phyloP scores from a whole-genome alignment of 148 eudicot genomes.

The Persicaria tinctoria region DNA sequence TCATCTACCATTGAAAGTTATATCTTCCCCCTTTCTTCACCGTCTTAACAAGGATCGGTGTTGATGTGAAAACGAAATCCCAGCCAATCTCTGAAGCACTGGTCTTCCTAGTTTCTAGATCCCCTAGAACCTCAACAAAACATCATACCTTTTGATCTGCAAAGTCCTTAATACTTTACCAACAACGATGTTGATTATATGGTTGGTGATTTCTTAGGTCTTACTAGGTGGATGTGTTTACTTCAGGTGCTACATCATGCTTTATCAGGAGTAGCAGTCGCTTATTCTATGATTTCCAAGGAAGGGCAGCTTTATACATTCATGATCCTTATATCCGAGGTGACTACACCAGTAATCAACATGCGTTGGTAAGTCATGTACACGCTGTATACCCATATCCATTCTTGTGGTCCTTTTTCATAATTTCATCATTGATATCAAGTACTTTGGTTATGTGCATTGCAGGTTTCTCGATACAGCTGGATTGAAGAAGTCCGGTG shows the following conservation, averaged over 20 bases:
- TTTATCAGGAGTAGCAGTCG: slow-evolving; percentile 81
- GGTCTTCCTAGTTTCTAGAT: no score
- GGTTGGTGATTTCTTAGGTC: background rate
- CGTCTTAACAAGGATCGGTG: no score
- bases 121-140: no score
- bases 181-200: background rate
- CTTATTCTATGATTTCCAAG: slow-evolving; percentile 82
- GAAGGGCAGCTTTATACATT: slow-evolving; percentile 98
- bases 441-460: background rate
- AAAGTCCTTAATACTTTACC: background rate
- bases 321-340: slow-evolving; percentile 96
- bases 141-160: no score
- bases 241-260: slow-evolving; percentile 90
- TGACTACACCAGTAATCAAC: slow-evolving; percentile 94
- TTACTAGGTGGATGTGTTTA: slow-evolving; percentile 12
- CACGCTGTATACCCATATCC: background rate
- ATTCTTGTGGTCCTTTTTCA: background rate
- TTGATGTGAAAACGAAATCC: no score
- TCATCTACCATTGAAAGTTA: no score
- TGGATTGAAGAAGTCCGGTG: slow-evolving; percentile 82
- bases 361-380: slow-evolving; percentile 79
- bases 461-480: slow-evolving; percentile 89
- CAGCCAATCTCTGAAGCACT: no score
- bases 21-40: no score
- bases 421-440: background rate